Conservation (phyloP, 1,284 basidiomycete genomes). For the Trichosporon inkin region DNA sequence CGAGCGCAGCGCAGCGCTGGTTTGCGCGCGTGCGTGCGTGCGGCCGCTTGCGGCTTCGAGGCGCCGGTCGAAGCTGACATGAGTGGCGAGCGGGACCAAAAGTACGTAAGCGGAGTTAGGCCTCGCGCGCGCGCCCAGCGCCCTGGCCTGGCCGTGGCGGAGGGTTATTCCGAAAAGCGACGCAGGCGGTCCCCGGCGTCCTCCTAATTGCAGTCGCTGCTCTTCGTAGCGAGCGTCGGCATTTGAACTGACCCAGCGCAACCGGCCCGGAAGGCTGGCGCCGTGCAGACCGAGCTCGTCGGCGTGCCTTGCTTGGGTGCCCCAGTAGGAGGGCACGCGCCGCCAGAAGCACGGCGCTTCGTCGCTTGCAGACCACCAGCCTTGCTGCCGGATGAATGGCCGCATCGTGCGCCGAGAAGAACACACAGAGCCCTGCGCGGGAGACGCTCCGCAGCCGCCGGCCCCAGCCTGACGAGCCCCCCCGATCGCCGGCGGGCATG, state of each 20-base stretch:
- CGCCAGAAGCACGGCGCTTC: too few species aligned
- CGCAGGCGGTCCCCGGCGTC: not conserved
- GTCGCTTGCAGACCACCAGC: too few species aligned
- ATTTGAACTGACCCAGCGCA: not conserved
- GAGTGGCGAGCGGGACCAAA: not conserved
- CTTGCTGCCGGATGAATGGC: too few species aligned
- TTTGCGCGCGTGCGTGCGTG: not conserved
- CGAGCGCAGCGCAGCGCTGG: not conserved
- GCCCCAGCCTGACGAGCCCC: too few species aligned
- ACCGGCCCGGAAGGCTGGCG: not conserved
- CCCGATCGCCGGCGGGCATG: too few species aligned
- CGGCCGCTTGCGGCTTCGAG: not conserved
- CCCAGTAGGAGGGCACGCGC: too few species aligned
- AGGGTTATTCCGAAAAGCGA: not conserved
- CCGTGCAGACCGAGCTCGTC: too few species aligned
- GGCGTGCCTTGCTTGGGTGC: not conserved
- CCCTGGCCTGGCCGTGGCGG: constrained; percentile 3
- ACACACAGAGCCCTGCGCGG: too few species aligned
- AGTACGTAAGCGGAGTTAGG: not conserved
- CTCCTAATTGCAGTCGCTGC: not conserved
- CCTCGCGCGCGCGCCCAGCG: too few species aligned
- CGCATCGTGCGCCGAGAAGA: too few species aligned
- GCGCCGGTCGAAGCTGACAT: not conserved
- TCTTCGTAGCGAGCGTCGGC: constrained; percentile 5
- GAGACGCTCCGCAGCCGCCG: too few species aligned